Evolutionary conservation across 1,139 yeast species (phyloP).

Genomic region (Hemisphaericaspora lyxosophila): DNA sequence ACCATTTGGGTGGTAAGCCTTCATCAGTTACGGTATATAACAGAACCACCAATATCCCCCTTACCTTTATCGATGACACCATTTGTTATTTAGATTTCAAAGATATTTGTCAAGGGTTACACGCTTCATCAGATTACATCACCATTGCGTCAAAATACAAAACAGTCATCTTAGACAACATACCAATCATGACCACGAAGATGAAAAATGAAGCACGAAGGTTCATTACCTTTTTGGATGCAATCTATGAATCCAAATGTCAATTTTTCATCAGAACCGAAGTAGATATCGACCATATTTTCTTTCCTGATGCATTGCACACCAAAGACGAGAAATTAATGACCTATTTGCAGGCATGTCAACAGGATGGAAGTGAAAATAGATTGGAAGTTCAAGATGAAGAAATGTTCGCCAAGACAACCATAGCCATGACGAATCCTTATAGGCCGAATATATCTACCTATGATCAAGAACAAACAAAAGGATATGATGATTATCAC

Average conservation of each 20-base stretch:
- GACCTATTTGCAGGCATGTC: conserved; percentile 14
- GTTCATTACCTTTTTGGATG: conserved; percentile 65
- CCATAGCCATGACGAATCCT: conserved; percentile 59
- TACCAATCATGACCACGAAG: conserved; percentile 57
- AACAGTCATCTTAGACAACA: conserved; percentile 57
- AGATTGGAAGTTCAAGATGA: conserved; percentile 55
- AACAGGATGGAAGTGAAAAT: conserved; percentile 18
- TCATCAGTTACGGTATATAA: conserved; percentile 54
- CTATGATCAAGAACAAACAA: conserved; percentile 48
- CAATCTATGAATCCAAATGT: conserved; percentile 67
- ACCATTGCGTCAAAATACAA: conserved; percentile 61
- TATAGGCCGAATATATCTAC: conserved; percentile 69
- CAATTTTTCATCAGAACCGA: conserved; percentile 54
- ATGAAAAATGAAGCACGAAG: conserved; percentile 70
- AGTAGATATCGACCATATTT: conserved; percentile 49
- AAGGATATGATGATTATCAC: conserved; percentile 35
- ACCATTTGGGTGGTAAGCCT: conserved; percentile 24
- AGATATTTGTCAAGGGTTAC: conserved; percentile 57
- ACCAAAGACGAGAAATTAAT: conserved; percentile 18
- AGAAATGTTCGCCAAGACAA: conserved; percentile 68
- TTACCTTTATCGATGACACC: conserved; percentile 33
- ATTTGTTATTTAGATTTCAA: conserved; percentile 53
- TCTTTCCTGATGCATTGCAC: conserved; percentile 53
- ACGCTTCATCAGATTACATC: conserved; percentile 69
- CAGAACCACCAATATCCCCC: conserved; percentile 48